Evolutionary conservation across 176 grass and related monocot genomes (phyloP).

Genomic region (Raddia guianensis): DNA sequence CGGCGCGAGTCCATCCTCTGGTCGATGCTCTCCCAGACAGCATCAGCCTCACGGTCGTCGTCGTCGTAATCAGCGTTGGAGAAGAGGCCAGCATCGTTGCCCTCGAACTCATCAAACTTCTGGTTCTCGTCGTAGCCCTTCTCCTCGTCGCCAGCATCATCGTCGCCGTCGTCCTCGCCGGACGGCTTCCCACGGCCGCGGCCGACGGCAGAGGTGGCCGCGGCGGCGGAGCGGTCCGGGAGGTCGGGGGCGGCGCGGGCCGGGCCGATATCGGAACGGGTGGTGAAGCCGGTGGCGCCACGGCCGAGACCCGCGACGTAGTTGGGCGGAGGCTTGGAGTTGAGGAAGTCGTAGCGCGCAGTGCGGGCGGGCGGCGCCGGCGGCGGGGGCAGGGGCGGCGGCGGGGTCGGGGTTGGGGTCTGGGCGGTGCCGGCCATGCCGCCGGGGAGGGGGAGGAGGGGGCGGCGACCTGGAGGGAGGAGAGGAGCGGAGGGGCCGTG

Average conservation of each 20-base stretch:
- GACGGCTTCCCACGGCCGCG: conserved; percentile 80
- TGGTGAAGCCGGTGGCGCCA: conserved; percentile 93
- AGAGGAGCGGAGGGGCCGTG: not conserved
- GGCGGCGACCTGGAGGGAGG: conserved; percentile 26
- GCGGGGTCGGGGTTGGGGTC: not conserved
- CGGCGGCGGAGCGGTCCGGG: conserved; percentile 73
- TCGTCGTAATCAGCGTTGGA: conserved; percentile 90
- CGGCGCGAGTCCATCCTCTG: conserved; percentile 83
- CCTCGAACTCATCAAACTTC: conserved; percentile 96
- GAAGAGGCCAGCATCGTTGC: conserved; percentile 86
- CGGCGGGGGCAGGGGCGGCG: conserved; percentile 35
- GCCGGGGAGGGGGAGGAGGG: conserved; percentile 39
- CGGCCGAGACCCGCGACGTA: conserved; percentile 87
- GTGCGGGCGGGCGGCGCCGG: conserved; percentile 45
- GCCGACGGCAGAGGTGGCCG: conserved; percentile 44
- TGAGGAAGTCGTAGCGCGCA: conserved; percentile 78
- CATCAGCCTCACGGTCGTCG: conserved; percentile 88
- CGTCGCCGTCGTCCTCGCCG: conserved; percentile 70
- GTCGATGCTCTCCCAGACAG: conserved; percentile 88
- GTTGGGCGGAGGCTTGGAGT: conserved; percentile 85
- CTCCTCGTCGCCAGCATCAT: conserved; percentile 75
- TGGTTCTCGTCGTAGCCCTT: conserved; percentile 95
- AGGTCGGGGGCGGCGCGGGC: conserved; percentile 88
- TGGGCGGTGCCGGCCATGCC: conserved; percentile 66
- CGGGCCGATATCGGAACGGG: conserved; percentile 84